Conservation (phyloP, 805 yeast species). For the Ogataea henricii region DNA sequence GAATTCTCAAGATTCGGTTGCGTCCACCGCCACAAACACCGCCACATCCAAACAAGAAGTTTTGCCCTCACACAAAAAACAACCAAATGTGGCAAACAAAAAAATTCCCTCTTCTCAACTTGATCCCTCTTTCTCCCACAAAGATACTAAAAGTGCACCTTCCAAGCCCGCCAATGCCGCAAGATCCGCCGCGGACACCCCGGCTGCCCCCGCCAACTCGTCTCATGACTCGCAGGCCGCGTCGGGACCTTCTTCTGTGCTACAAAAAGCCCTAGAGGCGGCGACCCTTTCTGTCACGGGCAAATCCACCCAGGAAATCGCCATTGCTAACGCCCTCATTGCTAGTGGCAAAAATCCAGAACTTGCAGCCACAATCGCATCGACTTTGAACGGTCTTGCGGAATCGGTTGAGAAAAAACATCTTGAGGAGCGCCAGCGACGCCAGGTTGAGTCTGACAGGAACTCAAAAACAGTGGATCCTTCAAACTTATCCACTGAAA, state of each 20-base stretch:
- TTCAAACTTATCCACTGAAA: conserved; percentile 10
- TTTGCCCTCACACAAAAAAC: neutral
- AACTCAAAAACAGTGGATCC: conserved; percentile 12
- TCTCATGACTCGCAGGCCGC: neutral
- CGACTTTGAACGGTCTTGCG: conserved; percentile 28
- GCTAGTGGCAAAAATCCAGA: conserved; percentile 54
- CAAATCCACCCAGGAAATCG: conserved; percentile 51
- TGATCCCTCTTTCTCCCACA: neutral
- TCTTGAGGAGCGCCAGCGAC: conserved; percentile 11
- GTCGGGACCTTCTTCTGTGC: conserved; percentile 10
- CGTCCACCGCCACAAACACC: neutral
- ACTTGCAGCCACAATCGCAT: conserved; percentile 32
- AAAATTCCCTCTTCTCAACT: neutral
- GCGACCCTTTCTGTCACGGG: conserved; percentile 61
- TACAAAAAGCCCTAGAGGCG: conserved; percentile 52
- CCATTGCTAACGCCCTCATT: conserved; percentile 50
- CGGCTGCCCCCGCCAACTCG: neutral
- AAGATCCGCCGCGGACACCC: neutral
- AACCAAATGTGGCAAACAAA: neutral
- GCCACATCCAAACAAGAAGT: neutral
- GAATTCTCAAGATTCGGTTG: conserved; percentile 9
- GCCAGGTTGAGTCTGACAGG: neutral
- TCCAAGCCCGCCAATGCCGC: neutral
- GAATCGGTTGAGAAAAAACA: conserved; percentile 19
- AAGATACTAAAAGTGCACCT: neutral